phyloP scores from a whole-genome alignment of 2,329 filamentous ascomycete genomes.

The Aspergillus fischeri region DNA sequence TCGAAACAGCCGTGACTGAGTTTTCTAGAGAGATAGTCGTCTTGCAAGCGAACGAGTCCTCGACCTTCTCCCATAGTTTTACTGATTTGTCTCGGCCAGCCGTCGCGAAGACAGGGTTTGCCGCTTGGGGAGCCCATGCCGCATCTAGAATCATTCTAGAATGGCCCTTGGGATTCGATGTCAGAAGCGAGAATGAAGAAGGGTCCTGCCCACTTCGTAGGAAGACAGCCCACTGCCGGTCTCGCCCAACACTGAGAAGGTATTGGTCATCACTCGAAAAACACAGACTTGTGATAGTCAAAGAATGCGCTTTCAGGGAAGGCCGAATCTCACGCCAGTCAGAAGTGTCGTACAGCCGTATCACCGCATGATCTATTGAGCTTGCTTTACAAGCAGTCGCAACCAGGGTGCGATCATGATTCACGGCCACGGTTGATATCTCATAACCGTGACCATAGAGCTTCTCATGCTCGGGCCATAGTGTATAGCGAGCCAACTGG shows the following conservation, averaged over 20 bases:
- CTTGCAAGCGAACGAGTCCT: constrained; percentile 48
- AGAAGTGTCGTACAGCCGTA: constrained; percentile 81
- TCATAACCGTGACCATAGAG: constrained; percentile 98
- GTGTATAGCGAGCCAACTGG: constrained; percentile 78
- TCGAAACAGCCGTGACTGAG: constrained; percentile 69
- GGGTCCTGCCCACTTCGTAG: constrained; percentile 43
- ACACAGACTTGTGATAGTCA: constrained; percentile 77
- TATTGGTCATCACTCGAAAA: constrained; percentile 73
- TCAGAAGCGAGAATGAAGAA: constrained; percentile 53
- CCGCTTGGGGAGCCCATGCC: constrained; percentile 65
- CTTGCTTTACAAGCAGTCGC: constrained; percentile 92
- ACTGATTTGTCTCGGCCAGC: constrained; percentile 85
- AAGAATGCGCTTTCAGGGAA: constrained; percentile 74
- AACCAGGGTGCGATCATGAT: constrained; percentile 68
- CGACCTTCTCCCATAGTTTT: constrained; percentile 60
- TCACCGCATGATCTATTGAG: constrained; percentile 89
- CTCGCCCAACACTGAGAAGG: constrained; percentile 83
- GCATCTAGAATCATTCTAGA: constrained; percentile 87
- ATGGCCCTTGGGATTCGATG: constrained; percentile 78
- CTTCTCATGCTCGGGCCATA: constrained; percentile 96
- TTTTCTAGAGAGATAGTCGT: constrained; percentile 52
- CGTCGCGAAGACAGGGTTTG: constrained; percentile 65
- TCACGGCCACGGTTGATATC: constrained; percentile 79
- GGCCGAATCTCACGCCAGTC: constrained; percentile 86
- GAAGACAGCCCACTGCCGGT: constrained; percentile 88